A percentile compares a stretch with the other conserved stretches of the same genome.
phyloP scores from a whole-genome alignment of 2,329 filamentous ascomycete genomes.

The Aulographum hederae region DNA sequence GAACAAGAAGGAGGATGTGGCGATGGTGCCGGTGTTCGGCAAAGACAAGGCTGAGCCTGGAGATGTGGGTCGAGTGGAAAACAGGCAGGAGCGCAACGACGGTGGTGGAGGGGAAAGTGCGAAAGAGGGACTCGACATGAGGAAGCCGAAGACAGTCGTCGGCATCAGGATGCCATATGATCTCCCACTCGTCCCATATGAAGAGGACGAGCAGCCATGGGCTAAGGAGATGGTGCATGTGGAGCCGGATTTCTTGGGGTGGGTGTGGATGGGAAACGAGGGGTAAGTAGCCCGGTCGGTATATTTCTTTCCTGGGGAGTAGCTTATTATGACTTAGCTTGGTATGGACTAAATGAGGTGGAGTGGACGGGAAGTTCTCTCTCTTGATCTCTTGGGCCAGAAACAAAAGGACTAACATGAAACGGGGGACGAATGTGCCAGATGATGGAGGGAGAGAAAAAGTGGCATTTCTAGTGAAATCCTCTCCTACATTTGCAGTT shows the following conservation, averaged over 20 bases:
- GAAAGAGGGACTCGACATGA: background rate
- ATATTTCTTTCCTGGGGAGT: background rate
- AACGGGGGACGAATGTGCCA: background rate
- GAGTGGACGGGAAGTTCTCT: background rate
- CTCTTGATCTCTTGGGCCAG: background rate
- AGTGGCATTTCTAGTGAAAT: too few relatives aligned
- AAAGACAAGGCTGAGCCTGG: constrained; percentile 32
- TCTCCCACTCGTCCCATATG: constrained; percentile 53
- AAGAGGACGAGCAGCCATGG: constrained; percentile 51
- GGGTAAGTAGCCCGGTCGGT: background rate
- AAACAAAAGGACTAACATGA: background rate
- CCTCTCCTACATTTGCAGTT: too few relatives aligned
- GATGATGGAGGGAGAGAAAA: background rate
- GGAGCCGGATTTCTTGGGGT: constrained; percentile 42
- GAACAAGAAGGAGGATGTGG: constrained; percentile 12
- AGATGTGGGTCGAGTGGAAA: constrained; percentile 9
- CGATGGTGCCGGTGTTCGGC: constrained; percentile 53
- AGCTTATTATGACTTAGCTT: too few relatives aligned
- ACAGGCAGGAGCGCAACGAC: constrained; percentile 5
- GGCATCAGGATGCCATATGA: constrained; percentile 72
- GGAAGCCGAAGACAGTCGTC: constrained; percentile 24
- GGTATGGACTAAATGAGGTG: background rate
- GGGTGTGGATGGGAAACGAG: constrained; percentile 16
- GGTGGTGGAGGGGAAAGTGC: background rate
- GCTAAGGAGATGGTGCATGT: constrained; percentile 42